phyloP scores from a whole-genome alignment of 768 basidiomycete genomes.

The Tulasnella sp. region DNA sequence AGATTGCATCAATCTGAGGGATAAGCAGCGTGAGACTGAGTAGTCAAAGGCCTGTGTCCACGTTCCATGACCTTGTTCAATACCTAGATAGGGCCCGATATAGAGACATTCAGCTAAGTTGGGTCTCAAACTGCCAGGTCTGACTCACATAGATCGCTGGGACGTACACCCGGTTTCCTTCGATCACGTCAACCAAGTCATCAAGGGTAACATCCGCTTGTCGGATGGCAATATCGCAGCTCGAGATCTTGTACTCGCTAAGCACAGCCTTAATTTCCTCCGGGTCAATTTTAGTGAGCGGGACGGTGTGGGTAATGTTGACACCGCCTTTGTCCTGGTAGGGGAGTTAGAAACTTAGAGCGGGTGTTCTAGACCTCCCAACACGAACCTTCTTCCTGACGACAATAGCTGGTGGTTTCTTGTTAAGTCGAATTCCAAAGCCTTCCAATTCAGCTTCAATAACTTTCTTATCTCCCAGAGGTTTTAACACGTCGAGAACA shows the following conservation, averaged over 20 bases:
- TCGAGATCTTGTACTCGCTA: conserved; percentile 82
- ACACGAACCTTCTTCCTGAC: conserved; percentile 64
- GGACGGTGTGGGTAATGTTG: conserved; percentile 94
- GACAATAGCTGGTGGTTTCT: conserved; percentile 81
- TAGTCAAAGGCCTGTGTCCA: background rate
- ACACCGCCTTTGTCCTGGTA: conserved; percentile 52
- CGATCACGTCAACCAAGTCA: conserved; percentile 94
- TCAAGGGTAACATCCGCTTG: conserved; percentile 90
- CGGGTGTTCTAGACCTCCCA: background rate
- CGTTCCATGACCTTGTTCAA: conserved; percentile 65
- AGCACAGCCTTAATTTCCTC: conserved; percentile 95
- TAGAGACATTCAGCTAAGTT: background rate
- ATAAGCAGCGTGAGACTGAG: background rate
- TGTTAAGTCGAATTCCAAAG: conserved; percentile 97
- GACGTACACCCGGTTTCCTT: conserved; percentile 94
- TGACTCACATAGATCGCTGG: conserved; percentile 80
- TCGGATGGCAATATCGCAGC: conserved; percentile 87
- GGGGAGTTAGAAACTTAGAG: background rate
- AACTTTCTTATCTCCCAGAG: conserved; percentile 89
- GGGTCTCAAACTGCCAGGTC: background rate
- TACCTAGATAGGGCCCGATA: conserved; percentile 47
- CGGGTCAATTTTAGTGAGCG: conserved; percentile 90
- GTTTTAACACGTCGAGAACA: conserved; percentile 95
- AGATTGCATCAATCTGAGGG: conserved; percentile 87
- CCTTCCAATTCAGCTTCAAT: conserved; percentile 93